Evolutionary conservation across 345 rosid genomes (phyloP), one percentile per base, ranked within the genome.

Genomic region (Eucalyptus guilfoylei): DNA sequence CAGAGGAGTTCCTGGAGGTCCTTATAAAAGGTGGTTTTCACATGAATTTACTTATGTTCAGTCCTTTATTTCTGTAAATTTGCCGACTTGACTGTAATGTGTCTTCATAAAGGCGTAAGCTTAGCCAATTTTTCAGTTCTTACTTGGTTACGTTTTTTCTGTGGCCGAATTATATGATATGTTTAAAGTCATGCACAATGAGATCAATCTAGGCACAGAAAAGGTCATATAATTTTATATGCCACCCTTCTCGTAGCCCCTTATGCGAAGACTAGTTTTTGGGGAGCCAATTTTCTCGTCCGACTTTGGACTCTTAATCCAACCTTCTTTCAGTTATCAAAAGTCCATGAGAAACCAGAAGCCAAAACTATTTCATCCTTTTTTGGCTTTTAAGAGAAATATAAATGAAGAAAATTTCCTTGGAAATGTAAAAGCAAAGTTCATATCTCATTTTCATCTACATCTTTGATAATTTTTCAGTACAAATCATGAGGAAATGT

Each of bases 1-100:
- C 94, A 7, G 98, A 95, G 94, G 91, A 91, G 88, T 94, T 96
- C 90, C 96, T 97, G 40, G 98, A 97, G 93, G 90, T 93, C 26
- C 60, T 95, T 87, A 97, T 97, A 88, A 94, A 95, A 95, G 97
- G 98, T 97, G 55, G 37, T 14, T 83, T 40, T 88, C 47, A 2
- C 83, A 48, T 69, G 3, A 12, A 62, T 47, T 50, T 45, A 69
- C 40, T 37, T 49, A 2, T 64, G 28, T 42, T 32, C 80, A 40
- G 88, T 87, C n/a, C 52, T 85, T 47, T 49, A n/a, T 14, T 47
- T n/a, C 40, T 49, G 34, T 49, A 85, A 45, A 28, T 85, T 85
- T 47, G 52, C 16, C 1, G 1, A 14, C 37, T 47, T 14, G 42
- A 32, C 69, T 40, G 48, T 76, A 37, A 6, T 40, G 47, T 21